A percentile compares a stretch with the other conserved stretches of the same genome.
Conservation (phyloP, 1,139 yeast species). For the Scheffersomyces cryptocercus region DNA sequence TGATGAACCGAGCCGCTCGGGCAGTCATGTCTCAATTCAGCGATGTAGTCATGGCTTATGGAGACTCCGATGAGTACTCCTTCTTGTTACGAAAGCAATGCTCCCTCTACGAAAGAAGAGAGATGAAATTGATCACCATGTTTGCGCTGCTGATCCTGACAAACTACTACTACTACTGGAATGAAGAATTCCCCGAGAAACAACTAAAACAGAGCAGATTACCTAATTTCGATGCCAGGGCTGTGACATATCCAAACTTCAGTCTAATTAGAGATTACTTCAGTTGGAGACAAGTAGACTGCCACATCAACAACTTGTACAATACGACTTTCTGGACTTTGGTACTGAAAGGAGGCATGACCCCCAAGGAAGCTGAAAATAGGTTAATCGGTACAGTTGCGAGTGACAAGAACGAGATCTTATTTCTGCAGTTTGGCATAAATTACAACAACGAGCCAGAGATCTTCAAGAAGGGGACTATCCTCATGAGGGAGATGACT, state of each 20-base stretch:
- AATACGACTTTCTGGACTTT: constrained; percentile 93
- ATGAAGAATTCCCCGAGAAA: constrained; percentile 52
- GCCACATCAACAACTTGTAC: constrained; percentile 92
- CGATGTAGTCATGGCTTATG: constrained; percentile 82
- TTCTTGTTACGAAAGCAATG: constrained; percentile 68
- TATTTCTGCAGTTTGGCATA: constrained; percentile 74
- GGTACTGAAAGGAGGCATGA: constrained; percentile 67
- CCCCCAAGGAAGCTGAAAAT: constrained; percentile 78
- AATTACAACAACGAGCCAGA: constrained; percentile 92
- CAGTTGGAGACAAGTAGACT: constrained; percentile 95
- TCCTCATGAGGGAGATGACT: constrained; percentile 56
- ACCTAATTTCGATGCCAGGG: constrained; percentile 91
- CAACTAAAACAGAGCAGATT: constrained; percentile 42
- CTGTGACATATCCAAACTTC: constrained; percentile 77
- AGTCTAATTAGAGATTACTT: constrained; percentile 73
- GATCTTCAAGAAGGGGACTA: constrained; percentile 83
- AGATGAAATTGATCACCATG: constrained; percentile 73
- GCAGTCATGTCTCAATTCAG: constrained; percentile 62
- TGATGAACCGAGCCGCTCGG: constrained; percentile 82
- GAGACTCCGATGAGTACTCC: constrained; percentile 94
- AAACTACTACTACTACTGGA: constrained; percentile 71
- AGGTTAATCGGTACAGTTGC: constrained; percentile 72
- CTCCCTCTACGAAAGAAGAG: constrained; percentile 75
- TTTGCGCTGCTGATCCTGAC: constrained; percentile 84
- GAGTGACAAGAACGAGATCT: constrained; percentile 82